Base-by-base conservation (phyloP, 1,284 basidiomycete species). In the Hortiboletus rubellus region DNA sequence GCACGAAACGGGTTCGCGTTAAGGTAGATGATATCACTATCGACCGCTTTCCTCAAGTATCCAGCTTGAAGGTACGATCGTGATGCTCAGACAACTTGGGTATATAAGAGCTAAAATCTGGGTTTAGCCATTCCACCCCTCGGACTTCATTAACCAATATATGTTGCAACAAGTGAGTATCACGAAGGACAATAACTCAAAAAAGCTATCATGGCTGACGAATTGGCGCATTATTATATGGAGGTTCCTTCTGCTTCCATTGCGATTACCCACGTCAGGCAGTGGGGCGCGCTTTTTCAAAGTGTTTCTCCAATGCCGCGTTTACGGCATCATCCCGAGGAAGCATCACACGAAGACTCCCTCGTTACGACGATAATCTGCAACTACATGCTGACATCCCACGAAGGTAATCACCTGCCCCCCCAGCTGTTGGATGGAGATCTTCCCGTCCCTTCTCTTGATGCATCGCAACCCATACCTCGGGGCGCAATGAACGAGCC, bases 61-160 rank as follows among this genome's bases (percentile, higher is more conserved):
- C 34, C 11, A 12, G 11, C 11, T 34, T 12, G 10, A 52, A 63
- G 33, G 55, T 65, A 17, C 3, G 31, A 10, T 38, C 15, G 30
- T 33, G n/a, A 2, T 18, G 3, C 33, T 22, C 3, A 40, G 27
- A 46, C 5, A 30, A 22, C 5, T 27, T 7, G 22, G 12, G 18
- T 34, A 34, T 11, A 34, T 5, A 14, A 36, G 27, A 18, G 40
- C 37, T 46, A 7, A 42, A 30, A 30, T 12, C 8, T 8, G 0
- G 22, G 5, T 5, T 5, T 7, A 61, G 58, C 49, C 46, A 7
- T 54, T 63, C 38, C 65, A 64, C 18, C 63, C 65, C 8, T 61
- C 56, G 2, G 56, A 67, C 24, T 14, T 52, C n/a, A 60, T 65
- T 3, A 66, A 65, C n/a, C 47, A 53, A 31, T n/a, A 52, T 44